Evolutionary conservation across 2,329 filamentous ascomycete species (phyloP), one percentile per base, ranked within the genome.

Genomic region (Metarhizium robertsii): DNA sequence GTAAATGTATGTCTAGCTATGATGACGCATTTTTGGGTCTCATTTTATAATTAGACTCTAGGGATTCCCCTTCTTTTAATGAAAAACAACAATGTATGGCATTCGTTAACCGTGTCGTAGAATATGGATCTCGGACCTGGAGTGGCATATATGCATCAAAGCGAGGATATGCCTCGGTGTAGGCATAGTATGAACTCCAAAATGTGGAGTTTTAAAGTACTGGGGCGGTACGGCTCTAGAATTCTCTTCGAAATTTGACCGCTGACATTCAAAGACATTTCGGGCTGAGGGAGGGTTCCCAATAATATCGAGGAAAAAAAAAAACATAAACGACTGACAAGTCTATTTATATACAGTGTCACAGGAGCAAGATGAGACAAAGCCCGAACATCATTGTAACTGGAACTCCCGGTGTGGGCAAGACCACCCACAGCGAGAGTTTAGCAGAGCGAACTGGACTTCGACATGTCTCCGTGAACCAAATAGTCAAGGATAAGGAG

Each of bases 391-490:
- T 99, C 65, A 87, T 99, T 62, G 80, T 99, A 61, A 97, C 94
- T 45, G 94, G 94, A 61, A 99, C 94, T 20, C 94, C 94, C 0
- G 94, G 94, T 55, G 90, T 95, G 32, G 94, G 94, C 66, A 99
- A 99, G 76, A 96, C 92, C 18, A 95, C 89, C 7, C 92, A 96
- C 70, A 90, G 88, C 67, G 89, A 95, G 70, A 79, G 84, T 64
- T 76, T 99, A 51, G 89, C 90, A 6, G 79, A 87, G 66, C 83
- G 80, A 57, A 88, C 87, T 8, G 88, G 87, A 1, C 75, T 97
- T 61, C 86, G 85, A 64, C 92, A 96, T 70, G 71, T 99, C 14
- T 87, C 87, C 10, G 84, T 99, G 65, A 99, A 97, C 71, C 83
- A 95, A 63, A 78, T 97, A 43, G 92, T 95, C 59, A 96, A 96